A percentile compares a stretch with the other conserved stretches of the same genome.
These are phyloP conservation scores for Rhynchospora breviuscula DNA, from an alignment of 176 grass and related monocot species.

Conservation along the genomic window DNA sequence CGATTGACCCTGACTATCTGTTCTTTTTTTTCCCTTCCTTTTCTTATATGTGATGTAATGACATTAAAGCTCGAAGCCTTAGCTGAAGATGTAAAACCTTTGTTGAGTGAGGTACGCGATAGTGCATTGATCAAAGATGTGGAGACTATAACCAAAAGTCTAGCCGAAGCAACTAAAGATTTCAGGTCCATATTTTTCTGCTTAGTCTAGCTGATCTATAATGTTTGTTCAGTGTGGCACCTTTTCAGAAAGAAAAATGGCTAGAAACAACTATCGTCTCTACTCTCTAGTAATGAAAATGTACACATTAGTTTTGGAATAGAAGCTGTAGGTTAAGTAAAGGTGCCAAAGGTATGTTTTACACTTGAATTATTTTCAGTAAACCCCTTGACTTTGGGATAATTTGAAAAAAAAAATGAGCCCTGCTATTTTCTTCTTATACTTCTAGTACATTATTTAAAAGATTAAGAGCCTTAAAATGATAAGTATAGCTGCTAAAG, in stretches of 20 bases:
- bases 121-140: conserved; percentile 82
- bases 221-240: not conserved
- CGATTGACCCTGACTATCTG: not conserved
- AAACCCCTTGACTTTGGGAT: not conserved
- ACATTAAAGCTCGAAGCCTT: conserved; percentile 88
- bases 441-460: not conserved
- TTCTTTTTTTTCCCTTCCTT: not conserved
- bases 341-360: not conserved
- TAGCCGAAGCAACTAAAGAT: conserved; percentile 68
- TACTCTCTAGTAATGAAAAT: not conserved
- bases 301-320: not conserved
- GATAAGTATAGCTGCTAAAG: not conserved
- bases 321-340: not conserved
- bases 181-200: conserved; percentile 51
- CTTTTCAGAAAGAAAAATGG: conserved; percentile 3
- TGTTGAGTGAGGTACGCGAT: conserved; percentile 69
- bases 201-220: not conserved
- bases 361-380: not conserved
- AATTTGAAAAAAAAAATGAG: not conserved
- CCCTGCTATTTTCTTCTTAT: not conserved
- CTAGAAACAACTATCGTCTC: not conserved
- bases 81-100: conserved; percentile 82
- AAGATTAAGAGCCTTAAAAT: not conserved
- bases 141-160: conserved; percentile 79
- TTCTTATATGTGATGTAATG: conserved; percentile 17